Conservation (phyloP, 805 yeast genomes). For the Ogataea ramenticola region DNA sequence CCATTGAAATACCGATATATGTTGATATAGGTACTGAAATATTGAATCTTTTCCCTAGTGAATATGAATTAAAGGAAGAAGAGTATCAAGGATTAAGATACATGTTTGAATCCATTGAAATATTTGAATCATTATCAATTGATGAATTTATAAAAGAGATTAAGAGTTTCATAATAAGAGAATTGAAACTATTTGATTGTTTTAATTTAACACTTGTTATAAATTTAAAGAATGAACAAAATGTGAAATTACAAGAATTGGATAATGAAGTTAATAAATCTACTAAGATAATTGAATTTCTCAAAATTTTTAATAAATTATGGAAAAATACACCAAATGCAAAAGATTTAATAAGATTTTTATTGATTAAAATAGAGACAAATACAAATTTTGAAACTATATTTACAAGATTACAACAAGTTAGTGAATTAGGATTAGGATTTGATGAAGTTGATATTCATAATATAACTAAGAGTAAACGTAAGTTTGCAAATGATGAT, state of each 20-base stretch:
- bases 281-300: constrained; percentile 13
- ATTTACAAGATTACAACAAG: constrained; percentile 3
- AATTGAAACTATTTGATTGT: no score
- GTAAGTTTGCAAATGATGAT: background rate
- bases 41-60: constrained; percentile 17
- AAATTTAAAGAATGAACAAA: background rate
- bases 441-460: constrained; percentile 10
- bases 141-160: constrained; percentile 6
- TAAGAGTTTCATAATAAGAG: constrained; percentile 13
- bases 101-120: background rate
- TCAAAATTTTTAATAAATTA: constrained; percentile 12
- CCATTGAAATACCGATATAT: constrained; percentile 16
- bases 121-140: constrained; percentile 4
- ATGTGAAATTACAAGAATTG: background rate
- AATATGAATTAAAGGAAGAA: constrained; percentile 16
- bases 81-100: constrained; percentile 4
- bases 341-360: constrained; percentile 15
- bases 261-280: background rate
- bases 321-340: constrained; percentile 14
- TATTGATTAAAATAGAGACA: constrained; percentile 13
- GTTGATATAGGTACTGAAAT: constrained; percentile 21
- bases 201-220: constrained; percentile 10
- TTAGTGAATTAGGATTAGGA: constrained; percentile 9
- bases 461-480: no score
- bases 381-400: constrained; percentile 9